These are phyloP conservation scores for Nitzschia putrida DNA, from an alignment of 108 stramenopile genomes.

Conservation along the genomic window DNA sequence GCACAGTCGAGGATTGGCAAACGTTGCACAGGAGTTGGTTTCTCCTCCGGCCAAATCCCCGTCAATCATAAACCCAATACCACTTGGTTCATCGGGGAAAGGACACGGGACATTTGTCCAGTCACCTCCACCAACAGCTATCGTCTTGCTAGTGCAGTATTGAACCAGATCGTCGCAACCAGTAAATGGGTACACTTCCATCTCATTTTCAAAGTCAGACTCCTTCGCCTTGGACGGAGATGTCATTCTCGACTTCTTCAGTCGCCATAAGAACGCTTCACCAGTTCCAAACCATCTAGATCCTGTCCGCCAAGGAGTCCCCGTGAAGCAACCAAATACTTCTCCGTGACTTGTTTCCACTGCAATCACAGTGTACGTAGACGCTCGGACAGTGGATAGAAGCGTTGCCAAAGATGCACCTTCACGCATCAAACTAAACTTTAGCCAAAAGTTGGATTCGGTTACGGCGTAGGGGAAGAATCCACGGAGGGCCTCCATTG, in stretches of 20 bases:
- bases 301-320: constrained; percentile 61
- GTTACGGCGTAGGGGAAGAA: constrained; percentile 42
- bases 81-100: constrained; percentile 33
- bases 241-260: constrained; percentile 45
- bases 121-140: constrained; percentile 48
- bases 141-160: constrained; percentile 54
- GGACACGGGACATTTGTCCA: constrained; percentile 24
- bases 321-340: constrained; percentile 80
- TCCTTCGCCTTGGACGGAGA: constrained; percentile 5
- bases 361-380: constrained; percentile 63
- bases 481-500: constrained; percentile 53
- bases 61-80: constrained; percentile 62
- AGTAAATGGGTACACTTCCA: constrained; percentile 68
- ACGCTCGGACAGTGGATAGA: constrained; percentile 42
- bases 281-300: constrained; percentile 57
- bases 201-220: constrained; percentile 60
- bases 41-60: constrained; percentile 56
- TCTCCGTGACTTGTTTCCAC: constrained; percentile 77
- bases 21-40: constrained; percentile 60
- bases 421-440: constrained; percentile 56
- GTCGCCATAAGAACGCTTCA: constrained; percentile 70
- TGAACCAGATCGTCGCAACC: constrained; percentile 67
- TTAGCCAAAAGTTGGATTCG: constrained; percentile 61
- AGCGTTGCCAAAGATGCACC: constrained; percentile 61
- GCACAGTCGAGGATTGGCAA: constrained; percentile 58